A percentile compares a stretch with the other conserved stretches of the same genome.
Conservation (phyloP, 2,329 filamentous ascomycete genomes). For the Penicillium oxalicum region DNA sequence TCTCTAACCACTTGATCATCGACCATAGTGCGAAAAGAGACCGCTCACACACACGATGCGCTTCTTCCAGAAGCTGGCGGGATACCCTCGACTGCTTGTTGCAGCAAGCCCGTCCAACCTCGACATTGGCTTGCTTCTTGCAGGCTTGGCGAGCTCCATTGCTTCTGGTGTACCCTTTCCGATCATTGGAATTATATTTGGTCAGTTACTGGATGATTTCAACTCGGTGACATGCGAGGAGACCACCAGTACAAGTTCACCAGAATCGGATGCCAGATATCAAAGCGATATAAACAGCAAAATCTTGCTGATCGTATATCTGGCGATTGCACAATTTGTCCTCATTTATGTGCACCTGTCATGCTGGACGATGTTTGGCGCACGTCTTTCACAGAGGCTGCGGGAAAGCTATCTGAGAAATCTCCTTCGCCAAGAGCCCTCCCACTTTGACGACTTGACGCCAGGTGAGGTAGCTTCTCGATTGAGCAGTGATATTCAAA, state of each 20-base stretch:
- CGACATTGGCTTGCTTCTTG: conserved; percentile 25
- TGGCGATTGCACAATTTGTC: conserved; percentile 58
- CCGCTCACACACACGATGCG: conserved; percentile 17
- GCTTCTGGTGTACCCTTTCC: conserved; percentile 39
- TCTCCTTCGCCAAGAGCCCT: conserved; percentile 55
- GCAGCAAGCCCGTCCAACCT: conserved; percentile 32
- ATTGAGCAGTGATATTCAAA: conserved; percentile 60
- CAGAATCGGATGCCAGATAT: conserved; percentile 15
- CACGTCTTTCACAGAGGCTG: conserved; percentile 57
- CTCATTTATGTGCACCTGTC: conserved; percentile 60
- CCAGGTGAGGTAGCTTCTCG: conserved; percentile 59
- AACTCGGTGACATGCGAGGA: conserved; percentile 27
- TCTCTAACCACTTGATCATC: neutral
- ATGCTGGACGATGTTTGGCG: conserved; percentile 60
- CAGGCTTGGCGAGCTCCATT: conserved; percentile 26
- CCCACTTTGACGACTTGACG: conserved; percentile 59
- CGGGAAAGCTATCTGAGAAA: conserved; percentile 56
- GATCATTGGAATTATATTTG: conserved; percentile 37
- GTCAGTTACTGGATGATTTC: conserved; percentile 37
- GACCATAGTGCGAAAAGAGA: neutral
- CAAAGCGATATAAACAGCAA: conserved; percentile 42
- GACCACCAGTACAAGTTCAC: conserved; percentile 4
- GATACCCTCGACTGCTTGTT: conserved; percentile 33
- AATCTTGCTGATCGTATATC: conserved; percentile 57
- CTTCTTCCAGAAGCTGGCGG: conserved; percentile 27